Conservation (phyloP, 257 asterid species). For the Ilex asprella region DNA sequence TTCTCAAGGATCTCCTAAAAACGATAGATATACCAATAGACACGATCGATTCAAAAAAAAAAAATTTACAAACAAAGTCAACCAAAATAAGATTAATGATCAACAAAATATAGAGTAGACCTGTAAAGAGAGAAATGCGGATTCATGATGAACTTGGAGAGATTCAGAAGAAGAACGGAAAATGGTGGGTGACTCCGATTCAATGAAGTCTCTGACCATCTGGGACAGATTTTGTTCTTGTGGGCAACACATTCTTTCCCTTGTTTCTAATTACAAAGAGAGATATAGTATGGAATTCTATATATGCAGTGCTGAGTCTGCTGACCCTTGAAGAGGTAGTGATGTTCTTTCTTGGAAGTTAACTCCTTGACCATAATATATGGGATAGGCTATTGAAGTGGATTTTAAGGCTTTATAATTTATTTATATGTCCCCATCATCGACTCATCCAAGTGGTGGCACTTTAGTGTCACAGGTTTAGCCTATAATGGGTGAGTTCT, state of each 20-base stretch:
- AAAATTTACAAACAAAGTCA: background rate
- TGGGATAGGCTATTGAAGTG: too few relatives aligned
- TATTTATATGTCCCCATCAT: too few relatives aligned
- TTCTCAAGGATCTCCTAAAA: constrained; percentile 44
- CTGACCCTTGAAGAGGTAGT: too few relatives aligned
- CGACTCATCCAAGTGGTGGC: too few relatives aligned
- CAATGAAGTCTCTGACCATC: constrained; percentile 29
- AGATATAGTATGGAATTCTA: too few relatives aligned
- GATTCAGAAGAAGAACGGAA: constrained; percentile 16
- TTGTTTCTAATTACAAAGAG: background rate
- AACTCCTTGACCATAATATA: too few relatives aligned
- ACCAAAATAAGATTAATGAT: background rate
- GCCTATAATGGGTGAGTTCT: too few relatives aligned
- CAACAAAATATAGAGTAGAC: constrained; percentile 6
- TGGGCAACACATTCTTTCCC: background rate
- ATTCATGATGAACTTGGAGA: constrained; percentile 20
- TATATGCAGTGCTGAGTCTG: too few relatives aligned
- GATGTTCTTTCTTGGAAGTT: too few relatives aligned
- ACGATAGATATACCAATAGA: background rate
- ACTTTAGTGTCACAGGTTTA: too few relatives aligned
- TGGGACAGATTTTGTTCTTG: constrained; percentile 23
- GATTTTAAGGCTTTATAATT: too few relatives aligned
- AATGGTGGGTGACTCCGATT: constrained; percentile 15
- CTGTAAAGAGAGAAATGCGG: constrained; percentile 27
- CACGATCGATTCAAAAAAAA: background rate